Evolutionary conservation across 129 eudicot species (phyloP).

Genomic region (Erigeron canadensis): DNA sequence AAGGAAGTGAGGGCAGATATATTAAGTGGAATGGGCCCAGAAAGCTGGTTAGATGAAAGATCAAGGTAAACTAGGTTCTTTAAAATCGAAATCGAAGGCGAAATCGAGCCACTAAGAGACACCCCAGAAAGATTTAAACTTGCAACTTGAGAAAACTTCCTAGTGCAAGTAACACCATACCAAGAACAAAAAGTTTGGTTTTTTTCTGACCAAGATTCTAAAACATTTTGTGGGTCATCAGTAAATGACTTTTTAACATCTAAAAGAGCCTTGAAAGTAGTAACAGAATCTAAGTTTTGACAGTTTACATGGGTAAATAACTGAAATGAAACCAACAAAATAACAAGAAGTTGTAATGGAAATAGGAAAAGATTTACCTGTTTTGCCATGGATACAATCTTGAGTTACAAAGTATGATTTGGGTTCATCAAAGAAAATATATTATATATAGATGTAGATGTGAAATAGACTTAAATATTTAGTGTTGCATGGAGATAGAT

Average conservation of each 20-base stretch:
- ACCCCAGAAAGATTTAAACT: constrained; percentile 60
- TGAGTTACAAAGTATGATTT: background rate
- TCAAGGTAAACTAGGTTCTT: constrained; percentile 71
- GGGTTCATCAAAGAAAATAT: constrained; percentile 4
- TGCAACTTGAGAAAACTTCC: constrained; percentile 36
- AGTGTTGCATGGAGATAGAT: constrained; percentile 40
- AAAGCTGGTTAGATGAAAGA: constrained; percentile 65
- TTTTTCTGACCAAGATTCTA: constrained; percentile 53
- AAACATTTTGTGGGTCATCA: constrained; percentile 55
- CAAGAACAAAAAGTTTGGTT: constrained; percentile 68
- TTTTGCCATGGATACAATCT: constrained; percentile 28
- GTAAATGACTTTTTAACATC: constrained; percentile 61
- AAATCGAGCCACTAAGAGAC: constrained; percentile 63
- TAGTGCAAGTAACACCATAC: constrained; percentile 62
- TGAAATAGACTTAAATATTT: constrained; percentile 4
- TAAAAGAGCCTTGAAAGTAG: constrained; percentile 37
- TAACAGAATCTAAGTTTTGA: constrained; percentile 16
- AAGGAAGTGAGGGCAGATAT: constrained; percentile 70
- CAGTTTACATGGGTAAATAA: constrained; percentile 20
- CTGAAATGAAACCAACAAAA: background rate
- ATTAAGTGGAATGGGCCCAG: constrained; percentile 96
- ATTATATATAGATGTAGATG: background rate
- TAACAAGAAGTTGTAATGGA: constrained; percentile 13
- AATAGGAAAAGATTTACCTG: background rate
- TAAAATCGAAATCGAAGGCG: constrained; percentile 64